Evolutionary conservation across 768 basidiomycete species (phyloP), one percentile per base, ranked within the genome.

Genomic region (Xerocomus brunneocitrinus): DNA sequence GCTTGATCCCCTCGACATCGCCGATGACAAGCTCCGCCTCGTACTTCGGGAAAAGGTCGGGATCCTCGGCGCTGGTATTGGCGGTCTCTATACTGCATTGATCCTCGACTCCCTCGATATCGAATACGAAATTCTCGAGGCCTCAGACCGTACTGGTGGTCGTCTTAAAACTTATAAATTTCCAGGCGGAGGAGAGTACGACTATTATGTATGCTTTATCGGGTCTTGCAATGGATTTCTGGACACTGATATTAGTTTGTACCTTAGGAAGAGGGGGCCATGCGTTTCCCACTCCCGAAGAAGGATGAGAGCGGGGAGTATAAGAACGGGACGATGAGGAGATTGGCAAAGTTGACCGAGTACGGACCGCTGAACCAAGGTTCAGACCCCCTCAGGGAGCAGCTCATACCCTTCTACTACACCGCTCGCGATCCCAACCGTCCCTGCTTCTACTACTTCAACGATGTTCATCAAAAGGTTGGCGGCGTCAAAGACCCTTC

Each of bases 41-140:
- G 4, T 47, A 14, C 14, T 36, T 7, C 9, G 19, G 0, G 1
- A 52, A 19, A 65, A 56, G 28, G 58, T 64, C 9, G 61, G 64
- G 9, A 63, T 64, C 25, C 31, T 63, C 4, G 62, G 61, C 1
- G 62, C 61, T 47, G 65, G 64, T 3, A 49, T 58, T 30, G 64
- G 61, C 7, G 76, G 76, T 19, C 64, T 78, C 22, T 76, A 76
- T 55, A 57, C 73, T 3, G 78, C 75, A 3, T 60, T 80, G 60
- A 74, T 80, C 3, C 70, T 81, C 19, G 69, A 79, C 34, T 63
- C 62, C 4, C 68, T 77, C 12, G 71, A 66, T 10, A 73, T 79
- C 58, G 59, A 65, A 4, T 80, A 75, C 57, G 71, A 76, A 40
- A 76, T 79, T 48, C 51, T 79, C 5, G 79, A 79, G 61, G 76